Percentiles rank a stretch among this genome's conserved stretches.
Conservation (phyloP, 495 filamentous ascomycete genomes). For the Parachaetomium inaequale region DNA sequence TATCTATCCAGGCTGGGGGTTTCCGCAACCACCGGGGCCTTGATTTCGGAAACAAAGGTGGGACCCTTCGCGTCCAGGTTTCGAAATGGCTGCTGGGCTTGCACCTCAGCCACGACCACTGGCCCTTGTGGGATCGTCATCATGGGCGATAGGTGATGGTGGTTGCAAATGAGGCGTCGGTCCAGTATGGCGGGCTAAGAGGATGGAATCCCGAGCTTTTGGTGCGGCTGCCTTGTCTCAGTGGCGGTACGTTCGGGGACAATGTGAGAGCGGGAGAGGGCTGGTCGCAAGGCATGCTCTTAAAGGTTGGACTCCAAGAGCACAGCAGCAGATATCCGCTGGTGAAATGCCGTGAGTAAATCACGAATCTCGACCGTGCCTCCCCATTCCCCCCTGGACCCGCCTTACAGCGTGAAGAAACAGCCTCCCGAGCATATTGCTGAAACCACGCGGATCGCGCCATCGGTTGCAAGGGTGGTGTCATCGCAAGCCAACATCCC, state of each 20-base stretch:
- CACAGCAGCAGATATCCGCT: constrained; percentile 7
- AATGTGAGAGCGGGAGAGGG: not conserved
- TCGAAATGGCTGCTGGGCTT: not conserved
- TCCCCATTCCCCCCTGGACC: not conserved
- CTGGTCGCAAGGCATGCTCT: not conserved
- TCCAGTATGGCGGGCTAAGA: not conserved
- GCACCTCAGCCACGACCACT: constrained; percentile 12
- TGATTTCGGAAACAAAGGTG: constrained; percentile 11
- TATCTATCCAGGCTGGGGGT: constrained; percentile 27
- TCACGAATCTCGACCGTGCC: constrained; percentile 21
- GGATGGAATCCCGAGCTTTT: not conserved
- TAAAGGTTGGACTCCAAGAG: constrained; percentile 1
- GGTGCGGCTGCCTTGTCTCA: not conserved
- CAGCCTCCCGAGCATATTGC: constrained; percentile 8
- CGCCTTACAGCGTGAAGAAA: not conserved
- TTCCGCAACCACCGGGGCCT: not conserved
- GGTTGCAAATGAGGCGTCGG: not conserved
- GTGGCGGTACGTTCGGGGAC: not conserved
- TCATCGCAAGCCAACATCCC: constrained; percentile 21
- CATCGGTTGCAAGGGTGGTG: constrained; percentile 35
- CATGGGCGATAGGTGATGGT: not conserved
- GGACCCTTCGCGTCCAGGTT: constrained; percentile 9
- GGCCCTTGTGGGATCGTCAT: constrained; percentile 25
- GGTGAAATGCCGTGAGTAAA: constrained; percentile 27
- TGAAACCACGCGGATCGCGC: constrained; percentile 31